phyloP scores from a whole-genome alignment of 805 yeast genomes.

The Saturnispora zaruensis region DNA sequence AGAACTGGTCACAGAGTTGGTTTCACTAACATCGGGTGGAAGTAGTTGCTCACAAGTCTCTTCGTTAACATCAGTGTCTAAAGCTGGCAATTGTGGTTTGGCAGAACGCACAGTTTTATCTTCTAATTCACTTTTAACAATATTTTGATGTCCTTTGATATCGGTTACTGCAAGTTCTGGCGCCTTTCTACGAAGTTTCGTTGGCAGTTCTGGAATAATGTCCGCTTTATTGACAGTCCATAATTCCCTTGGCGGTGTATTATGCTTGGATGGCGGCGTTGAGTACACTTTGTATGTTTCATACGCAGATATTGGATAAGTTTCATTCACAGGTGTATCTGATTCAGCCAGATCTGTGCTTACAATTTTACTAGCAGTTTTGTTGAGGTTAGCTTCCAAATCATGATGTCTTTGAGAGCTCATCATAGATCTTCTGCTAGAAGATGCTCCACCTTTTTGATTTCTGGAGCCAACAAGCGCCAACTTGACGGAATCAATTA shows the following conservation, averaged over 20 bases:
- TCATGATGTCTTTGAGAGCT: conserved; percentile 6
- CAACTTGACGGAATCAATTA: conserved; percentile 27
- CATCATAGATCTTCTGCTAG: conserved; percentile 1
- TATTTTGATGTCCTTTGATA: not conserved
- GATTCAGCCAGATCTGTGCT: not conserved
- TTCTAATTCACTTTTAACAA: not conserved
- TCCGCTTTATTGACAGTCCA: not conserved
- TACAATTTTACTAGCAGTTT: not conserved
- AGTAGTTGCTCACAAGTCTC: not conserved
- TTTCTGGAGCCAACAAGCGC: conserved; percentile 14
- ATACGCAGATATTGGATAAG: not conserved
- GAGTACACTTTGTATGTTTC: conserved; percentile 3
- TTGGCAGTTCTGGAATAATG: not conserved
- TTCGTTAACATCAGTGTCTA: not conserved
- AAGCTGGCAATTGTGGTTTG: not conserved
- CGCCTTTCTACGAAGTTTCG: conserved; percentile 1
- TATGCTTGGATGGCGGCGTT: not conserved
- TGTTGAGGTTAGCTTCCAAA: conserved; percentile 3
- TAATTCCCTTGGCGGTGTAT: not conserved
- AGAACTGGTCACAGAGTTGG: not conserved
- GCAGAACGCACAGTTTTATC: not conserved
- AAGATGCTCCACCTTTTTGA: conserved; percentile 1
- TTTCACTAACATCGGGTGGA: not conserved
- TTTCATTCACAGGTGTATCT: not conserved
- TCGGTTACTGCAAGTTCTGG: conserved; percentile 8